Conservation (phyloP, 2,329 filamentous ascomycete species). For the Meredithiella fracta region DNA sequence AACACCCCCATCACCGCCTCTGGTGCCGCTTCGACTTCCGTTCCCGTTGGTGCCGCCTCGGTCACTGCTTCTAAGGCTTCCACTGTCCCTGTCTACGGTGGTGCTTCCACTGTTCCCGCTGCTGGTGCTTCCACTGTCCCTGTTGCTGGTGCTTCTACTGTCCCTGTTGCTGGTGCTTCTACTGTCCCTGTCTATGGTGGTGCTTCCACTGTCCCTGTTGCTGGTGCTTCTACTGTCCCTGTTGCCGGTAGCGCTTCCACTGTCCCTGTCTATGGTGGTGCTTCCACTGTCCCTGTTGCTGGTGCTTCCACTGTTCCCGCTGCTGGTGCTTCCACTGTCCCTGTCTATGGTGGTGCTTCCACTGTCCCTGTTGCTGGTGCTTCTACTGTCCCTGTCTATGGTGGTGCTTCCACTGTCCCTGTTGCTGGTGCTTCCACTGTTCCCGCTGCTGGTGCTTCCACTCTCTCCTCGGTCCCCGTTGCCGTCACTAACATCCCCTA, state of each 20-base stretch:
- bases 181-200: background rate
- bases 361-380: background rate
- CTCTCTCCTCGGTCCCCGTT: background rate
- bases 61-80: background rate
- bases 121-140: background rate
- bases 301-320: background rate
- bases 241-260: background rate
- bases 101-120: background rate
- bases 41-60: background rate
- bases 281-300: constrained; percentile 1
- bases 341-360: constrained; percentile 1
- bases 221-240: background rate
- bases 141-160: background rate
- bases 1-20: background rate
- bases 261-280: background rate
- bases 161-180: background rate
- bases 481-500: constrained; percentile 2
- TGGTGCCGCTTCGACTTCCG: background rate
- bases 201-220: background rate
- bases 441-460: background rate
- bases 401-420: background rate
- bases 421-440: background rate
- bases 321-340: background rate
- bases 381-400: background rate
- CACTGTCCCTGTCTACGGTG: background rate